phyloP scores from a whole-genome alignment of 805 yeast genomes.

The Starmerella sp. region DNA sequence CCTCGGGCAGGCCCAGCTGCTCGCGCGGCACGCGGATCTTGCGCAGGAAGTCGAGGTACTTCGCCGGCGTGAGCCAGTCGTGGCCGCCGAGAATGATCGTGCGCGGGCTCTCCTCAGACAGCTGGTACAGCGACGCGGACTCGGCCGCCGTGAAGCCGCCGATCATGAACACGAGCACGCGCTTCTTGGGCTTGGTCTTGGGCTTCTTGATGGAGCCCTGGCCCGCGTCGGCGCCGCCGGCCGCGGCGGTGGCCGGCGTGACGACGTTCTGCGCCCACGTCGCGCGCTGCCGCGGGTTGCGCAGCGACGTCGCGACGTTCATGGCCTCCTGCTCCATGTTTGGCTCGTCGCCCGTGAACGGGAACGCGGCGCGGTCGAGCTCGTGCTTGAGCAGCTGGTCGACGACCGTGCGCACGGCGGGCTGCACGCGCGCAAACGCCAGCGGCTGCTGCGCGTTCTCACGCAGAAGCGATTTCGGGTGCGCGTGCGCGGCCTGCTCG shows the following conservation, averaged over 20 bases:
- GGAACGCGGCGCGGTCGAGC: constrained; percentile 51
- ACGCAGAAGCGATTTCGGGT: constrained; percentile 12
- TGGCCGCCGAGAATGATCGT: constrained; percentile 79
- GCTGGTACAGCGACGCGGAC: constrained; percentile 59
- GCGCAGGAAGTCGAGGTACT: constrained; percentile 26
- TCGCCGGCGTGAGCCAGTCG: constrained; percentile 41
- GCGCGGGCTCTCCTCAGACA: constrained; percentile 43
- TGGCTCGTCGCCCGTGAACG: constrained; percentile 48
- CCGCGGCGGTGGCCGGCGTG: background rate
- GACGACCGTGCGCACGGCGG: constrained; percentile 53
- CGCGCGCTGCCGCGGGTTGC: constrained; percentile 63
- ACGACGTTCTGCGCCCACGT: constrained; percentile 52
- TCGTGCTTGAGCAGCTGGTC: constrained; percentile 38
- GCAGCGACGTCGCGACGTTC: constrained; percentile 42
- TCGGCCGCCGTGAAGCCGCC: constrained; percentile 89
- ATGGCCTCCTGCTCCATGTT: constrained; percentile 29
- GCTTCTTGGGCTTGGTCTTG: constrained; percentile 15
- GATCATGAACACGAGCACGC: constrained; percentile 63
- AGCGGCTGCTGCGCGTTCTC: constrained; percentile 36
- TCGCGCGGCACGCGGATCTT: constrained; percentile 25
- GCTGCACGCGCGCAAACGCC: constrained; percentile 47
- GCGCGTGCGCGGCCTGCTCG: background rate
- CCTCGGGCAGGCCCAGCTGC: constrained; percentile 26
- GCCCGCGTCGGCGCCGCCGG: background rate
- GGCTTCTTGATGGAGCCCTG: background rate